Conservation (phyloP, 2,329 filamentous ascomycete species). For the Pseudogymnoascus verrucosus region DNA sequence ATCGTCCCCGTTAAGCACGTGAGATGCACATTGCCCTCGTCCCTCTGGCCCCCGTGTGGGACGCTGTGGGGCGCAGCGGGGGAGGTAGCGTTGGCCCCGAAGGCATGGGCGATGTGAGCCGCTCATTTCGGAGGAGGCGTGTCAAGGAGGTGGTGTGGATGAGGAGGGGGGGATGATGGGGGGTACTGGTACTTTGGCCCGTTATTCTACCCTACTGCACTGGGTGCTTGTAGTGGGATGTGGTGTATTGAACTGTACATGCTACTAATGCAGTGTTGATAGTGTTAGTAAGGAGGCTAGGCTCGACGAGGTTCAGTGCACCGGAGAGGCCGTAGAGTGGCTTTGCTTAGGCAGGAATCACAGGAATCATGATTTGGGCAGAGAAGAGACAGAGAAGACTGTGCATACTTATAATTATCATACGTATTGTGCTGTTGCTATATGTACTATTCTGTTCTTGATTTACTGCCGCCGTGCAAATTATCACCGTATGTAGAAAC, state of each 20-base stretch:
- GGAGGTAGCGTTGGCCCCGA: background rate
- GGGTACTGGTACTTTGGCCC: background rate
- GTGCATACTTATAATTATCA: background rate
- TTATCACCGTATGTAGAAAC: background rate
- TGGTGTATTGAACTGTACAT: background rate
- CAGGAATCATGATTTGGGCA: background rate
- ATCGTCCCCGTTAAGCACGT: constrained; percentile 1
- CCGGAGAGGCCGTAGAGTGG: background rate
- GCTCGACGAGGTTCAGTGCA: background rate
- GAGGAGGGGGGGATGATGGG: background rate
- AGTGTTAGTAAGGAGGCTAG: background rate
- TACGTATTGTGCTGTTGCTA: background rate
- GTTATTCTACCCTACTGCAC: background rate
- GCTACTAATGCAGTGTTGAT: too few relatives aligned
- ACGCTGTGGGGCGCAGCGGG: background rate
- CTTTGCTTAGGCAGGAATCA: background rate
- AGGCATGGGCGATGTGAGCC: background rate
- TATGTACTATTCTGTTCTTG: background rate
- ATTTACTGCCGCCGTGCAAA: background rate
- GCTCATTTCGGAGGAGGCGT: background rate
- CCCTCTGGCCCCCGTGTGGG: background rate
- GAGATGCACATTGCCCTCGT: background rate
- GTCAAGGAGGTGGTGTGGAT: background rate
- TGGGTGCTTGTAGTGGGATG: background rate
- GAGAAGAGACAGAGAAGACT: background rate